phyloP scores from a whole-genome alignment of 1,284 basidiomycete genomes.

The Leccinum discolor region DNA sequence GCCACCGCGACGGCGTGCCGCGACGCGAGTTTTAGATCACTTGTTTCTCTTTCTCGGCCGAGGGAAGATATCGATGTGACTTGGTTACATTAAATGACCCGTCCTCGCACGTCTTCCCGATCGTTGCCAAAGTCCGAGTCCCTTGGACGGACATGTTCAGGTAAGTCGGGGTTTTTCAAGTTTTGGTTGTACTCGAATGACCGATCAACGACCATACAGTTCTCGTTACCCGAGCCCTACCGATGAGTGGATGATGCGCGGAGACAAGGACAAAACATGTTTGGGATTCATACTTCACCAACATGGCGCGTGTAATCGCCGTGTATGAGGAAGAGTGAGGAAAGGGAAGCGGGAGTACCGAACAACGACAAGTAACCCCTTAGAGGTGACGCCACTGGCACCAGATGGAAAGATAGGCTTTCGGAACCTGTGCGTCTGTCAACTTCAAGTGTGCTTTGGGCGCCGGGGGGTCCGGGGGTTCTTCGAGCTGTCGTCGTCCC shows the following conservation, averaged over 20 bases:
- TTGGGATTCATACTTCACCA: not conserved
- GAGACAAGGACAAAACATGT: not conserved
- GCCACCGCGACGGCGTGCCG: not conserved
- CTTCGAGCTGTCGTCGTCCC: not conserved
- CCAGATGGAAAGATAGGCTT: not conserved
- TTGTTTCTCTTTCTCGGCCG: not conserved
- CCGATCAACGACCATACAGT: not conserved
- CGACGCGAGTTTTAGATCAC: conserved; percentile 9
- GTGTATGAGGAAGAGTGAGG: not conserved
- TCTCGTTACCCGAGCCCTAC: not conserved
- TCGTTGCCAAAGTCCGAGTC: not conserved
- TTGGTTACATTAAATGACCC: not conserved
- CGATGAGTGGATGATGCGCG: not conserved
- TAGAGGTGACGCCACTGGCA: not conserved
- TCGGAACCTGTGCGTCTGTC: not conserved
- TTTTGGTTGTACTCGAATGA: not conserved
- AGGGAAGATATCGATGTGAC: not conserved
- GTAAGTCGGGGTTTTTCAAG: too few species aligned
- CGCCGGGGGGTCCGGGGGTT: not conserved
- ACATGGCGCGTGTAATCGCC: not conserved
- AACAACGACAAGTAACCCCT: not conserved
- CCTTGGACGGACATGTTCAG: not conserved
- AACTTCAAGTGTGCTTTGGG: not conserved
- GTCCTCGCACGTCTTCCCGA: not conserved
- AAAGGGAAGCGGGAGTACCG: not conserved